Percentiles rank a stretch among this genome's conserved stretches.
Conservation (phyloP, 169 alveolate genomes). For the Besnoitia besnoiti region DNA sequence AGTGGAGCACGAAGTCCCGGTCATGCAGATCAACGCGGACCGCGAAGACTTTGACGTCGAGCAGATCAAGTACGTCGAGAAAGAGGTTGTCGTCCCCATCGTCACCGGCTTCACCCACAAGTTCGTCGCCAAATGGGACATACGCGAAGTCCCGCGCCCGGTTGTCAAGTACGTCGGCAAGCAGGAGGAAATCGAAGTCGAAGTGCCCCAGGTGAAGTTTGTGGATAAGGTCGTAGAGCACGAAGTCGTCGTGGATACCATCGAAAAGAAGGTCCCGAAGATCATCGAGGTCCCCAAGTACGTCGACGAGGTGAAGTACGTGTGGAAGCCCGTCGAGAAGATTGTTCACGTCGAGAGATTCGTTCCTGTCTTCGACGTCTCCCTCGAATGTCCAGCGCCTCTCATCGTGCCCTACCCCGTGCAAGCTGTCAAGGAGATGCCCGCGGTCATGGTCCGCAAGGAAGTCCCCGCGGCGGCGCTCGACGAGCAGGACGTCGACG, state of each 20-base stretch:
- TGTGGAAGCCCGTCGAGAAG: constrained; percentile 86
- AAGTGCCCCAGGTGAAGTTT: constrained; percentile 84
- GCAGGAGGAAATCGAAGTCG: constrained; percentile 83
- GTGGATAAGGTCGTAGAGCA: constrained; percentile 84
- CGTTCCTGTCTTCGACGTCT: constrained; percentile 86
- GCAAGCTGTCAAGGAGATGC: constrained; percentile 82
- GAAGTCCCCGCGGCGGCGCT: constrained; percentile 51
- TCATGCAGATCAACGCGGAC: constrained; percentile 78
- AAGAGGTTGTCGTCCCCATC: constrained; percentile 82
- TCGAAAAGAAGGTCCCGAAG: constrained; percentile 86
- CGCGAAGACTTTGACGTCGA: constrained; percentile 80
- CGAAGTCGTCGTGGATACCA: constrained; percentile 84
- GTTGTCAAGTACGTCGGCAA: constrained; percentile 86
- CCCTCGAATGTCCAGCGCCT: constrained; percentile 88
- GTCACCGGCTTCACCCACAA: constrained; percentile 86
- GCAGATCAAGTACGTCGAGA: constrained; percentile 82
- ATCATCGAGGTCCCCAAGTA: constrained; percentile 83
- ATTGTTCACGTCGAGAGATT: constrained; percentile 81
- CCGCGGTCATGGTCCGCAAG: constrained; percentile 84
- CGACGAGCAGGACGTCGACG: constrained; percentile 65
- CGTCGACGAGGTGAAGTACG: constrained; percentile 83
- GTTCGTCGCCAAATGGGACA: constrained; percentile 87
- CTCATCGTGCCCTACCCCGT: constrained; percentile 86
- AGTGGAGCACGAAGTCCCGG: constrained; percentile 85
- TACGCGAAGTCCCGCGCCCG: constrained; percentile 86